Evolutionary conservation across 2,329 filamentous ascomycete species (phyloP).

Genomic region (Decorospora gaudefroyi): DNA sequence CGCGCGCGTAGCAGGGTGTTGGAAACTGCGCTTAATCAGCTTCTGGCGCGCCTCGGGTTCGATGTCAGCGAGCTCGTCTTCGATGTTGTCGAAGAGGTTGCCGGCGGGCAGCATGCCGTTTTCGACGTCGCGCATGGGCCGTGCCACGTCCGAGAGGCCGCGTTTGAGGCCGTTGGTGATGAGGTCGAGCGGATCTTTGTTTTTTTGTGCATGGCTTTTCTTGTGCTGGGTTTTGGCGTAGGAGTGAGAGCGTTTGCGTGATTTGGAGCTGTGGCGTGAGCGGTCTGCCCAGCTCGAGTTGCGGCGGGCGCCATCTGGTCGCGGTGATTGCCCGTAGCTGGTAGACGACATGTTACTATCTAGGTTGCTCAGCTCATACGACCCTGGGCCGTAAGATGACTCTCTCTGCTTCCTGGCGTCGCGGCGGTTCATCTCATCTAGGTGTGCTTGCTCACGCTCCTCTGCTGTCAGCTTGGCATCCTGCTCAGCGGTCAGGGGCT

Average conservation of each 20-base stretch:
- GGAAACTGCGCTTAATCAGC: conserved; percentile 84
- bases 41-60: conserved; percentile 86
- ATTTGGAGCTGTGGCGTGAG: conserved; percentile 35
- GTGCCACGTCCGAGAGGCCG: conserved; percentile 36
- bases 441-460: conserved; percentile 39
- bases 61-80: conserved; percentile 93
- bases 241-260: conserved; percentile 33
- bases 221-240: conserved; percentile 16
- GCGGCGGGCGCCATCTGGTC: conserved; percentile 28
- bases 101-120: conserved; percentile 67
- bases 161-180: conserved; percentile 34
- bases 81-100: conserved; percentile 81
- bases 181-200: conserved; percentile 35
- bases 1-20: conserved; percentile 84
- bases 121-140: conserved; percentile 45
- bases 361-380: conserved; percentile 39
- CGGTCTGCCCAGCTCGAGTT: conserved; percentile 37
- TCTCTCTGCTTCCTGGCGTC: conserved; percentile 15
- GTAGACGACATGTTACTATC: conserved; percentile 15
- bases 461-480: conserved; percentile 38
- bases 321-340: conserved; percentile 8
- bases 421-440: conserved; percentile 33
- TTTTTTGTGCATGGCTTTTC: conserved; percentile 29
- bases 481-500: conserved; percentile 46
- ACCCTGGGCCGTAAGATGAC: conserved; percentile 19